phyloP scores from a whole-genome alignment of 1,284 basidiomycete genomes.

The Farysia itapuensis region DNA sequence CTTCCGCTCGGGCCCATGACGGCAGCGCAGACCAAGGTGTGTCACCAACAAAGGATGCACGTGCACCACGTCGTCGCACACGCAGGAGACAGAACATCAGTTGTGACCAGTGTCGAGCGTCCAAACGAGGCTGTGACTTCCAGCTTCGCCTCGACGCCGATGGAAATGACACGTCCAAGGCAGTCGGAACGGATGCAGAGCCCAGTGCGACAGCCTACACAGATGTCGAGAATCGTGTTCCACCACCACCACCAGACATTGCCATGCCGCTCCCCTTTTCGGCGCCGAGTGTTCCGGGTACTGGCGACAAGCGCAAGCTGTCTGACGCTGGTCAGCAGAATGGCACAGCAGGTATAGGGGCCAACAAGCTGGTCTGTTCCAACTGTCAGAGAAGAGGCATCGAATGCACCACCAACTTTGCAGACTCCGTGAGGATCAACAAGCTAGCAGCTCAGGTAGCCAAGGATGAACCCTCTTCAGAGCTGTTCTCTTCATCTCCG shows the following conservation, averaged over 20 bases:
- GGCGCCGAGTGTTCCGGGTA: neutral
- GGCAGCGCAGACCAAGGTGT: neutral
- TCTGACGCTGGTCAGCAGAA: constrained; percentile 16
- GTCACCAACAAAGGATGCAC: constrained; percentile 9
- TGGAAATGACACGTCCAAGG: constrained; percentile 12
- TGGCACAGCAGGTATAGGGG: neutral
- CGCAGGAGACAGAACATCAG: constrained; percentile 40
- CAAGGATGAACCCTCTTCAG: constrained; percentile 24
- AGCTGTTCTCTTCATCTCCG: too few relatives aligned
- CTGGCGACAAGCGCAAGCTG: constrained; percentile 36
- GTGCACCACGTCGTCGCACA: constrained; percentile 27
- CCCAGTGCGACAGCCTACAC: too few relatives aligned
- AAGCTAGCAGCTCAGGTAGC: constrained; percentile 21
- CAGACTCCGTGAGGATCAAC: constrained; percentile 34
- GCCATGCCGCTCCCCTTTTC: too few relatives aligned
- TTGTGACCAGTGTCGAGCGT: constrained; percentile 41
- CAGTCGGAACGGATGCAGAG: neutral
- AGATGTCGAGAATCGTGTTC: too few relatives aligned
- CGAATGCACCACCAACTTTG: constrained; percentile 42
- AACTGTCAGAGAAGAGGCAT: constrained; percentile 41
- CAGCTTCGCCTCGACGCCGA: constrained; percentile 37
- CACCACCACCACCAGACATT: too few relatives aligned
- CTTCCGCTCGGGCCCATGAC: too few relatives aligned
- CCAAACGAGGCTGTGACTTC: constrained; percentile 40
- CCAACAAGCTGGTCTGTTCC: constrained; percentile 29